Conservation (phyloP, 1,284 basidiomycete genomes). For the Papiliotrema fonsecae region DNA sequence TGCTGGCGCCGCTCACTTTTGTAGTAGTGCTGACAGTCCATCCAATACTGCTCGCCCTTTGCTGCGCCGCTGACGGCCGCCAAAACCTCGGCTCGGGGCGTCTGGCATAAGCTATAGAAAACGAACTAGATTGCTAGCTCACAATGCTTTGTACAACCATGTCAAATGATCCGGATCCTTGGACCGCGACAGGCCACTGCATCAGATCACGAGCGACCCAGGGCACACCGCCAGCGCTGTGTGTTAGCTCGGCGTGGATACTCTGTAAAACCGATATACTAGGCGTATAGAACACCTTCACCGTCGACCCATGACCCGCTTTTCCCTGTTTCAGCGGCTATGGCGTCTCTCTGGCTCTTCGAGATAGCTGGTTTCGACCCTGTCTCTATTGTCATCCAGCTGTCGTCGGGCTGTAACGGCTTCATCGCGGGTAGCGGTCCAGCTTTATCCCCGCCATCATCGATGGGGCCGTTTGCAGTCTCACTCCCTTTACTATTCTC, state of each 20-base stretch:
- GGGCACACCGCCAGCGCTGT: slow-evolving; percentile 51
- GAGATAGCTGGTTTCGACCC: background rate
- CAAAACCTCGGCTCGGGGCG: slow-evolving; percentile 58
- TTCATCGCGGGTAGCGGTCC: slow-evolving; percentile 21
- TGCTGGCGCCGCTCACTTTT: slow-evolving; percentile 57
- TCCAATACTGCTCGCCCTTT: slow-evolving; percentile 65
- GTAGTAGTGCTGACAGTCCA: slow-evolving; percentile 64
- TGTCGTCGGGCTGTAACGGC: slow-evolving; percentile 33
- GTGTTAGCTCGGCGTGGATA: background rate
- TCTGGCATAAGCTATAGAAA: slow-evolving; percentile 42
- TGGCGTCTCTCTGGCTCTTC: background rate
- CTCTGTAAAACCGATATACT: slow-evolving; percentile 52
- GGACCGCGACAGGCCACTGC: slow-evolving; percentile 77
- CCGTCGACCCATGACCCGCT: slow-evolving; percentile 59
- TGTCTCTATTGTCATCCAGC: slow-evolving; percentile 40
- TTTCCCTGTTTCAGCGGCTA: background rate
- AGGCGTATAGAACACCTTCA: slow-evolving; percentile 65
- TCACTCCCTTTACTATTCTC: background rate
- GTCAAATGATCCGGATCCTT: slow-evolving; percentile 76
- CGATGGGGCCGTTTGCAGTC: slow-evolving; percentile 1
- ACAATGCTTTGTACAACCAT: slow-evolving; percentile 66
- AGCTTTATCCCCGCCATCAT: slow-evolving; percentile 12
- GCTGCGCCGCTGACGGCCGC: slow-evolving; percentile 63
- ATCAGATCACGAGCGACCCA: slow-evolving; percentile 64
- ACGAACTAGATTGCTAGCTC: slow-evolving; percentile 13